Evolutionary conservation across 2,329 filamentous ascomycete genomes (phyloP).

Genomic region (Microcyclospora tardicrescens): DNA sequence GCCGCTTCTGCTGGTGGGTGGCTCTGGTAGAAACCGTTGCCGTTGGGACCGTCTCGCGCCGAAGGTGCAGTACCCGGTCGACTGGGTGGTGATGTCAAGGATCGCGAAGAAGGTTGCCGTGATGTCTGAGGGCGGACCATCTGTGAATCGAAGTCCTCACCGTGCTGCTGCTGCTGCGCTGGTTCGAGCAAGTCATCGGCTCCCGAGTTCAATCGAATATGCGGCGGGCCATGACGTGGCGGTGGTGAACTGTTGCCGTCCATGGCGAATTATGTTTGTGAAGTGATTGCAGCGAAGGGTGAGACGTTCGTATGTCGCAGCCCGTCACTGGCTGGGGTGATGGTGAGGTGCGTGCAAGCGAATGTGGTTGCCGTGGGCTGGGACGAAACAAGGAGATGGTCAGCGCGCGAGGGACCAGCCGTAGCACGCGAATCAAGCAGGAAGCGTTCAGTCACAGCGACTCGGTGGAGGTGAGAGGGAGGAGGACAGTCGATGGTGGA

Average conservation of each 20-base stretch:
- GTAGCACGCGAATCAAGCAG: too few species aligned
- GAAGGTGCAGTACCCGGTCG: conserved; percentile 26
- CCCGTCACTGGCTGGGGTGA: too few species aligned
- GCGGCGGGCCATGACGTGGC: conserved; percentile 32
- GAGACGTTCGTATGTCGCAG: neutral
- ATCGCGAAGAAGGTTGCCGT: conserved; percentile 31
- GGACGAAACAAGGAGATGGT: too few species aligned
- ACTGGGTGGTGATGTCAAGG: conserved; percentile 25
- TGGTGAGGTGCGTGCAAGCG: too few species aligned
- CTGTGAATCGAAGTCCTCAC: conserved; percentile 6
- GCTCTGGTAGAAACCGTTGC: conserved; percentile 13
- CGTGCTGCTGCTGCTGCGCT: conserved; percentile 13
- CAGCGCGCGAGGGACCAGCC: too few species aligned
- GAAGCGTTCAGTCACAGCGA: neutral
- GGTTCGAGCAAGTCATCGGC: conserved; percentile 39
- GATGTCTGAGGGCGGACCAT: conserved; percentile 23
- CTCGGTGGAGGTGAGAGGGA: neutral
- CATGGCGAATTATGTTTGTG: conserved; percentile 5
- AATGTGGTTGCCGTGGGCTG: too few species aligned
- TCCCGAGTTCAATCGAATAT: conserved; percentile 52
- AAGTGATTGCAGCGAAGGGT: neutral
- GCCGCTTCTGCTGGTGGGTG: conserved; percentile 24
- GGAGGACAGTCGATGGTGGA: neutral
- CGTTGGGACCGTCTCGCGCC: conserved; percentile 14
- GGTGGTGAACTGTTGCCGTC: conserved; percentile 12